Evolutionary conservation across 2,329 filamentous ascomycete genomes (phyloP).

Genomic region (Chaetomium sp.): DNA sequence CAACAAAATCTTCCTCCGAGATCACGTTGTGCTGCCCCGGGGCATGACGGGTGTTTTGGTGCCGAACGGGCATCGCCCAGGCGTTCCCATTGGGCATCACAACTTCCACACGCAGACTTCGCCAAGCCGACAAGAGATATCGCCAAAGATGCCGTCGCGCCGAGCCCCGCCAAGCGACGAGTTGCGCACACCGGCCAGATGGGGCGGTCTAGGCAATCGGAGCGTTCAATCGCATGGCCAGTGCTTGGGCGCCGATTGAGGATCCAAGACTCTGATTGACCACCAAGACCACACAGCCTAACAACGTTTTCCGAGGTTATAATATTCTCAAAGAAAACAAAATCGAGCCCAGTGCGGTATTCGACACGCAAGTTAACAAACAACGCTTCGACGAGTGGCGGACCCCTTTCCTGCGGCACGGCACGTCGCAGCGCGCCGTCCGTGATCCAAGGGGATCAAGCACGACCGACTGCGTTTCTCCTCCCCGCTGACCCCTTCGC

Average conservation of each 20-base stretch:
- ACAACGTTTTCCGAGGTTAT: too few relatives aligned
- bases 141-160: slow-evolving; percentile 4
- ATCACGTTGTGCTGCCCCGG: slow-evolving; percentile 17
- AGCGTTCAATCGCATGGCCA: not conserved
- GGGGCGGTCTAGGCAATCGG: not conserved
- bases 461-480: not conserved
- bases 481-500: not conserved
- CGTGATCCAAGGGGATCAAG: not conserved
- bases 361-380: not conserved
- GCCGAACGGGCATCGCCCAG: not conserved
- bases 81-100: slow-evolving; percentile 14
- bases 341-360: too few relatives aligned
- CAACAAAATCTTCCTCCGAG: slow-evolving; percentile 18
- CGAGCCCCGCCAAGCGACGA: not conserved
- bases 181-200: not conserved
- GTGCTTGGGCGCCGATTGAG: too few relatives aligned
- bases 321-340: too few relatives aligned
- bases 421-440: slow-evolving; percentile 11
- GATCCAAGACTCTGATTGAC: too few relatives aligned
- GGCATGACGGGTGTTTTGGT: slow-evolving; percentile 8
- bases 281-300: too few relatives aligned
- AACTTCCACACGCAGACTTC: not conserved
- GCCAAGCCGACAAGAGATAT: slow-evolving; percentile 2
- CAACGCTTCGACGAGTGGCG: not conserved
- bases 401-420: slow-evolving; percentile 2